These are phyloP conservation scores for Hemerocallis citrina DNA, from an alignment of 106 monocot genomes.

Conservation along the genomic window DNA sequence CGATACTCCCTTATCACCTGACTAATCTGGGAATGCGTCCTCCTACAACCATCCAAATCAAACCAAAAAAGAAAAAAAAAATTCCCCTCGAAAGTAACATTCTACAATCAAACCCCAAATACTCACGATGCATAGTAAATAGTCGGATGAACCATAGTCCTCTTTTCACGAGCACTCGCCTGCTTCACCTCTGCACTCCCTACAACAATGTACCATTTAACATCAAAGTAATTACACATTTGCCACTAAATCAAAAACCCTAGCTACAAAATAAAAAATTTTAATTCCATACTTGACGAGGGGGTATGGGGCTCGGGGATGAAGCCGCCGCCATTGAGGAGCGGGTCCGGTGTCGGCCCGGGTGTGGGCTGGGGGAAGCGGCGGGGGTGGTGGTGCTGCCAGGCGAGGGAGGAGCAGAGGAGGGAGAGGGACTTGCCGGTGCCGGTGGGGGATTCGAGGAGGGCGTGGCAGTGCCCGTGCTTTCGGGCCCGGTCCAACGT, in stretches of 20 bases:
- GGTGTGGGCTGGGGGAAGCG: neutral
- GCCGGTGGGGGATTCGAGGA: conserved; percentile 96
- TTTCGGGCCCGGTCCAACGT: conserved; percentile 67
- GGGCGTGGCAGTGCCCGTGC: conserved; percentile 82
- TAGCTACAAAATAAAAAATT: neutral
- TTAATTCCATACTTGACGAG: conserved; percentile 8
- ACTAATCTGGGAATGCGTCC: conserved; percentile 93
- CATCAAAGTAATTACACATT: neutral
- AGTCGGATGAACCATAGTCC: conserved; percentile 35
- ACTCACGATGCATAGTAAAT: conserved; percentile 96
- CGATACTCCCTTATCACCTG: conserved; percentile 84
- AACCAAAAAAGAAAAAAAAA: neutral
- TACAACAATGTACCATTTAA: conserved; percentile 4
- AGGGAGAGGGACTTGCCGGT: conserved; percentile 97
- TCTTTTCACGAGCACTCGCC: conserved; percentile 22
- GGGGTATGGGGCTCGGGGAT: conserved; percentile 50
- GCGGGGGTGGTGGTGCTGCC: conserved; percentile 48
- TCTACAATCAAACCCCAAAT: neutral
- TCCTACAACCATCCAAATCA: conserved; percentile 49
- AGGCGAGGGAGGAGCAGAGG: conserved; percentile 91
- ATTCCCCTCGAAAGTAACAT: neutral
- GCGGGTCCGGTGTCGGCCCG: conserved; percentile 27
- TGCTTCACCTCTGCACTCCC: conserved; percentile 20
- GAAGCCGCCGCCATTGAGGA: conserved; percentile 83
- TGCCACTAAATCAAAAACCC: neutral